Conservation (phyloP, 1,284 basidiomycete species). For the Malassezia arunalokei region DNA sequence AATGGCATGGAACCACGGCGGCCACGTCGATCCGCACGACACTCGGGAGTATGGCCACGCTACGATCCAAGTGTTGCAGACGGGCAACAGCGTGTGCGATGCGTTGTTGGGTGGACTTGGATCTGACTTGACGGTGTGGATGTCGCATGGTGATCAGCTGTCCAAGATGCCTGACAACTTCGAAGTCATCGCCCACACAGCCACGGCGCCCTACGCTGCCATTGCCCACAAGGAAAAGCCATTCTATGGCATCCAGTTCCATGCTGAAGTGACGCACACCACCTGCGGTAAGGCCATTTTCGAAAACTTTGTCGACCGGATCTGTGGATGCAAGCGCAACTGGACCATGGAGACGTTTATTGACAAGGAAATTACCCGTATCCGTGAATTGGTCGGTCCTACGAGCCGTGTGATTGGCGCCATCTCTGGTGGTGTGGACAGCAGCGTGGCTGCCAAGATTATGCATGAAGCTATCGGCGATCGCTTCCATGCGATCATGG, state of each 20-base stretch:
- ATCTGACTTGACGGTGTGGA: slow-evolving; percentile 80
- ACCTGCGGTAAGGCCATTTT: slow-evolving; percentile 83
- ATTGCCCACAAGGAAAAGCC: slow-evolving; percentile 81
- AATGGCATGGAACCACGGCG: slow-evolving; percentile 79
- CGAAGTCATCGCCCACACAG: slow-evolving; percentile 74
- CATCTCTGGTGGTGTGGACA: slow-evolving; percentile 94
- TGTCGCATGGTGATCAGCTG: slow-evolving; percentile 97
- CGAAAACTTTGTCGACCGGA: slow-evolving; percentile 64
- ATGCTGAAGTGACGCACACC: slow-evolving; percentile 95
- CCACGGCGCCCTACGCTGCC: slow-evolving; percentile 81
- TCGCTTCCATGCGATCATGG: slow-evolving; percentile 95
- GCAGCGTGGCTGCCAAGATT: slow-evolving; percentile 91
- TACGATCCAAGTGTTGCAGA: slow-evolving; percentile 62
- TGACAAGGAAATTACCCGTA: slow-evolving; percentile 87
- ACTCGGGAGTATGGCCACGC: slow-evolving; percentile 94
- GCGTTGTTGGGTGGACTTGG: slow-evolving; percentile 74
- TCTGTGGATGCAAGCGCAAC: slow-evolving; percentile 67
- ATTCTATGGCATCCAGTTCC: slow-evolving; percentile 95
- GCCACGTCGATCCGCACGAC: slow-evolving; percentile 73
- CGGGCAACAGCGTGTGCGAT: slow-evolving; percentile 54
- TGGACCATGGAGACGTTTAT: slow-evolving; percentile 99
- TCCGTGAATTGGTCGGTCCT: slow-evolving; percentile 84
- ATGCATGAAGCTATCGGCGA: slow-evolving; percentile 99
- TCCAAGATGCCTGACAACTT: slow-evolving; percentile 70
- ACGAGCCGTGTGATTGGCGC: slow-evolving; percentile 95